Percentiles rank a stretch among this genome's conserved stretches.
Conservation (phyloP, 2,329 filamentous ascomycete genomes). For the Trichoderma arundinaceum region DNA sequence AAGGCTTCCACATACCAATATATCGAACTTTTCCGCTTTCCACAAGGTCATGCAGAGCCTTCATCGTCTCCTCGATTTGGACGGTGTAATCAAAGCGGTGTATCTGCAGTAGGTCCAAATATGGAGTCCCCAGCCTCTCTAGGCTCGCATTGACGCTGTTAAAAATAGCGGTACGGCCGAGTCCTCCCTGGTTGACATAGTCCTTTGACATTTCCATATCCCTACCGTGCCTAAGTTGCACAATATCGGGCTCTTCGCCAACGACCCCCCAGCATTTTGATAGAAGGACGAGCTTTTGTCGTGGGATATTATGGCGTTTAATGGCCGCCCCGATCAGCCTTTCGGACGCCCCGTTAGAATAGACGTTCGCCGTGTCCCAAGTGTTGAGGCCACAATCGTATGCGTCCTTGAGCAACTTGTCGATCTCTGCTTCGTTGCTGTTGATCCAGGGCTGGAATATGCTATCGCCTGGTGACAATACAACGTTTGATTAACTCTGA, state of each 20-base stretch:
- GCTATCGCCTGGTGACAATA: too few species aligned
- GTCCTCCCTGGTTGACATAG: conserved; percentile 32
- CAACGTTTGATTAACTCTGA: too few species aligned
- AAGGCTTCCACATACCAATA: too few species aligned
- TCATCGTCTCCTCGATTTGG: conserved; percentile 62
- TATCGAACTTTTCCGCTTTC: conserved; percentile 58
- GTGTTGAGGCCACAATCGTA: conserved; percentile 37
- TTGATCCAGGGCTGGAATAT: too few species aligned
- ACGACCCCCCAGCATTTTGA: conserved; percentile 15
- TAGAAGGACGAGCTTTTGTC: conserved; percentile 9
- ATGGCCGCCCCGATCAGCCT: conserved; percentile 7
- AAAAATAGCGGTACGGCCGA: conserved; percentile 68
- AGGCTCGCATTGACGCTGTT: conserved; percentile 66
- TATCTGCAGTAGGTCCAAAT: conserved; percentile 62
- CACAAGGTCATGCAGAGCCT: conserved; percentile 61
- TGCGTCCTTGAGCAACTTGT: conserved; percentile 34
- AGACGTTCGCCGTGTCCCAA: conserved; percentile 23
- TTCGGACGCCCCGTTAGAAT: conserved; percentile 20
- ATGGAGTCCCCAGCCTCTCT: conserved; percentile 56
- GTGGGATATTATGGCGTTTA: conserved; percentile 7
- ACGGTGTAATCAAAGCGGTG: conserved; percentile 59
- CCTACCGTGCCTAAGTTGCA: too few species aligned
- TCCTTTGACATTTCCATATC: neutral
- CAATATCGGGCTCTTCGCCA: neutral
- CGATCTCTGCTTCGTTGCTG: conserved; percentile 31